phyloP scores from a whole-genome alignment of 2,329 filamentous ascomycete genomes.

The Colletotrichum sublineola region DNA sequence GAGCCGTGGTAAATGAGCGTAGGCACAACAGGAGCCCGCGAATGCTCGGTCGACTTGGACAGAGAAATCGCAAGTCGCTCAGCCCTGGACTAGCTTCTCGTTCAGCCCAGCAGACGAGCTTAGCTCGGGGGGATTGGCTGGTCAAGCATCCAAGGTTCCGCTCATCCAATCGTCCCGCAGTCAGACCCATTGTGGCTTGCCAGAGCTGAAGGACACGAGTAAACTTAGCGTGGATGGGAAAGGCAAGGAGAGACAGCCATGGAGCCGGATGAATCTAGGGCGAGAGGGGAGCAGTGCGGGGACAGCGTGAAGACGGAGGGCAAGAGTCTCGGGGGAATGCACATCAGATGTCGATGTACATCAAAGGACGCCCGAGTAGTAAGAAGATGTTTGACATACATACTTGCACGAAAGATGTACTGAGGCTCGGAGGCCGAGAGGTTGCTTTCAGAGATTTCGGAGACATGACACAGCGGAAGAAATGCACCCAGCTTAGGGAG shows the following conservation, averaged over 20 bases:
- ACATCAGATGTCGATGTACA: not conserved
- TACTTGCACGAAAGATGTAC: not conserved
- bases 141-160: conserved; percentile 28
- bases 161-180: conserved; percentile 46
- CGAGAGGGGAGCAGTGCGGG: not conserved
- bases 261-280: not conserved
- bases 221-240: conserved; percentile 21
- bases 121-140: conserved; percentile 45
- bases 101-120: conserved; percentile 46
- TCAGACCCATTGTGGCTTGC: conserved; percentile 48
- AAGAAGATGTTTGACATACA: not conserved
- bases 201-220: conserved; percentile 52
- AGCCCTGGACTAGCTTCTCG: conserved; percentile 46
- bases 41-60: conserved; percentile 15
- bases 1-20: conserved; percentile 1
- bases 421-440: no score
- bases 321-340: conserved; percentile 32
- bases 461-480: not conserved
- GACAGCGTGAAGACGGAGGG: not conserved
- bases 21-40: conserved; percentile 21
- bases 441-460: not conserved
- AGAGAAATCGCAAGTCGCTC: conserved; percentile 33
- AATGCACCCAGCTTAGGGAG: not conserved
- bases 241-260: conserved; percentile 14
- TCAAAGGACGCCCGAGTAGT: conserved; percentile 4